A percentile compares a stretch with the other conserved stretches of the same genome.
These are phyloP conservation scores for Athelia psychrophila DNA, from an alignment of 1,284 basidiomycete species.

Conservation along the genomic window DNA sequence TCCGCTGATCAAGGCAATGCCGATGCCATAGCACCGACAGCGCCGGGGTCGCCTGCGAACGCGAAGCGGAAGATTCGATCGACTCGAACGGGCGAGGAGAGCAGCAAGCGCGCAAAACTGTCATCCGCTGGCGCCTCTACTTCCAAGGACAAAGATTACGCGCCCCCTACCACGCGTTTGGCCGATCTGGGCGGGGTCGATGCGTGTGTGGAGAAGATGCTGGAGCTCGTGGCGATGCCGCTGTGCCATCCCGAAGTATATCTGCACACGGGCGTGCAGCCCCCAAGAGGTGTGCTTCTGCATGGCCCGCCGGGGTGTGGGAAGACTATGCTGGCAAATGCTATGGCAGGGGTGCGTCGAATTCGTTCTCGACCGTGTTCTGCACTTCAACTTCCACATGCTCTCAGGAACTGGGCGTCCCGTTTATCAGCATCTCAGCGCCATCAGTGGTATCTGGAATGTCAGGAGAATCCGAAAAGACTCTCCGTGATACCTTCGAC, in stretches of 20 bases:
- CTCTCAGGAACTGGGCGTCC: slow-evolving; percentile 80
- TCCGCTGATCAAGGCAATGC: slow-evolving; percentile 3
- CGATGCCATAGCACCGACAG: neutral
- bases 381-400: neutral
- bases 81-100: slow-evolving; percentile 44
- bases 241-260: slow-evolving; percentile 96
- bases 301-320: slow-evolving; percentile 98
- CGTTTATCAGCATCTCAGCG: slow-evolving; percentile 92
- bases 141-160: slow-evolving; percentile 50
- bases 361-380: slow-evolving; percentile 2
- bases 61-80: slow-evolving; percentile 61
- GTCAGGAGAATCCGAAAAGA: slow-evolving; percentile 97
- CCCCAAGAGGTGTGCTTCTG: slow-evolving; percentile 90
- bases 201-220: slow-evolving; percentile 85
- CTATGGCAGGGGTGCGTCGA: slow-evolving; percentile 85
- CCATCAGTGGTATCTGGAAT: slow-evolving; percentile 96
- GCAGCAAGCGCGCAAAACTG: slow-evolving; percentile 53
- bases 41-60: slow-evolving; percentile 17
- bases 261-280: slow-evolving; percentile 87
- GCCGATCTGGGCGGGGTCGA: slow-evolving; percentile 89
- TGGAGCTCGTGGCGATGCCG: slow-evolving; percentile 95
- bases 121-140: slow-evolving; percentile 13
- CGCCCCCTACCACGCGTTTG: slow-evolving; percentile 69
- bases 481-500: slow-evolving; percentile 93
- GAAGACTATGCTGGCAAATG: slow-evolving; percentile 90